These are phyloP conservation scores for Naganishia kalamii DNA, from an alignment of 768 basidiomycete species.

Conservation along the genomic window DNA sequence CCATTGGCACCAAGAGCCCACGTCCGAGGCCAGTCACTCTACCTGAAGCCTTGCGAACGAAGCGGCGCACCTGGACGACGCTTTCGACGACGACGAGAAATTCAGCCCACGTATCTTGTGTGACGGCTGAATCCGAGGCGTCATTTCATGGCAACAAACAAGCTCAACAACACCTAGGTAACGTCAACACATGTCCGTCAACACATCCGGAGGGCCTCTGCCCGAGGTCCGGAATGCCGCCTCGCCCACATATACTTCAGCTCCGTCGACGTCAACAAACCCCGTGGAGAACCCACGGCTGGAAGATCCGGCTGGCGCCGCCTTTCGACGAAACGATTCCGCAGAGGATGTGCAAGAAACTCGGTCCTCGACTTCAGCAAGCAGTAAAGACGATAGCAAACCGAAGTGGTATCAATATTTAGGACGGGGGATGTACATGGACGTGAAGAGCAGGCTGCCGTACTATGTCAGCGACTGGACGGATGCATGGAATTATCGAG, in stretches of 20 bases:
- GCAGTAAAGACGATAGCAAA: not conserved
- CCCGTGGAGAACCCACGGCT: not conserved
- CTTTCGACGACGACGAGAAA: no score
- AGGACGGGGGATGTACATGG: constrained; percentile 58
- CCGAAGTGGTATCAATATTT: constrained; percentile 15
- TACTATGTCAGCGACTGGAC: constrained; percentile 83
- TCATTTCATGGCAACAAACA: no score
- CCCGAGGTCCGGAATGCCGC: not conserved
- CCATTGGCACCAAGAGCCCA: no score
- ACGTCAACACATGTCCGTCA: not conserved
- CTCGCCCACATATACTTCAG: not conserved
- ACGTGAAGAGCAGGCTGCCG: constrained; percentile 65
- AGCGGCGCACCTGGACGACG: no score
- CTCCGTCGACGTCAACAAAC: not conserved
- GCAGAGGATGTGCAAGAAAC: not conserved
- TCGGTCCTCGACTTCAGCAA: not conserved
- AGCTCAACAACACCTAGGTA: not conserved
- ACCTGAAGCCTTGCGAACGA: no score
- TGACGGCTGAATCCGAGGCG: no score
- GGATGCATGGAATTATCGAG: constrained; percentile 86
- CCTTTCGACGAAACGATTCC: not conserved
- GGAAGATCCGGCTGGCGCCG: not conserved
- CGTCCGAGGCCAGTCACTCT: no score
- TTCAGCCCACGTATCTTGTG: no score
- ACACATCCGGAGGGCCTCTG: not conserved